Base-by-base conservation (phyloP, 371 early-diverging fungal genomes). In the Mucor ambiguus region DNA sequence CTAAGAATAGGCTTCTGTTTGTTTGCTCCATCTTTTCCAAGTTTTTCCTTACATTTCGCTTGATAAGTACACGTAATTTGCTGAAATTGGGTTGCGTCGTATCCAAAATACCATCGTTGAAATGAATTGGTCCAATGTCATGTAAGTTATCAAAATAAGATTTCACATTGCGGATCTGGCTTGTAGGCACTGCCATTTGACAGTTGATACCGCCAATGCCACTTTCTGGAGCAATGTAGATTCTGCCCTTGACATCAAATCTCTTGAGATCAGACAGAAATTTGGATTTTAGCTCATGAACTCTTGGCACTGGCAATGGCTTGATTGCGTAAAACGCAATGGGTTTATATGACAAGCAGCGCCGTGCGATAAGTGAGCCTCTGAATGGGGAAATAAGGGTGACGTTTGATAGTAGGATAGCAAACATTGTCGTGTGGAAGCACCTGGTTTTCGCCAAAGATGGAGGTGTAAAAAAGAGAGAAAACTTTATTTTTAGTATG, bases 121-220 rank as follows among this genome's bases (percentile, higher is more conserved):
- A 92, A 26, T 71, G 73, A 32, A 77, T 70, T 2, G 66, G 70
- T 8, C 72, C 71, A 28, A 67, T 75, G 54, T 74, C 46, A 2
- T 66, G 37, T 10, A 71, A 58, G 1, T 22, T 5, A 33, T 78
- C 74, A 55, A 88, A 80, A 67, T 78, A 82, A 14, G 54, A n/a
- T 26, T 84, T 83, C 29, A 88, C 64, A 2, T 14, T 14, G 5
- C 43, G 74, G 4, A 88, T 63, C 22, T 80, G 76, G 6, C 73
- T 66, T 8, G 69, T 64, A 32, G 91, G 91, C 33, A 88, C 84
- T 43, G 89, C 86, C 57, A 92, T 77, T 77, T 93, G 93, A 33
- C 89, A 90, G 64, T 93, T 93, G 76, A 93, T 88, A 0, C 93
- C 93, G 24, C 81, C 77, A 37, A 79, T 73, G 9, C 79, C 77